Evolutionary conservation across 2,329 filamentous ascomycete genomes (phyloP).

Genomic region (Graphiopsis chlorocephala): DNA sequence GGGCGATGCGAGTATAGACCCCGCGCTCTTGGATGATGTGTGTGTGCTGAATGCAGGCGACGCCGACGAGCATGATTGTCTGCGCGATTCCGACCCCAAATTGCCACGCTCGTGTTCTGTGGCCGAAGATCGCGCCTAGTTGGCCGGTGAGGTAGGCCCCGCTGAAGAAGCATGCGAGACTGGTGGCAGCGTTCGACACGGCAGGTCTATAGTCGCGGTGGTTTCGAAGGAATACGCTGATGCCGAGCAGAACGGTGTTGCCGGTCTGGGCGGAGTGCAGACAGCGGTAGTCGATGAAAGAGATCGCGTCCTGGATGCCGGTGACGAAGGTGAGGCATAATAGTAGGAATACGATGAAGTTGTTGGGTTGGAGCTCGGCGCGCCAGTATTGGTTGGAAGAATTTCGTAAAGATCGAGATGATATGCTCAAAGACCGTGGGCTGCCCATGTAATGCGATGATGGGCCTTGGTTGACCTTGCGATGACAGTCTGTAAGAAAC

Average conservation of each 20-base stretch:
- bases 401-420: background rate
- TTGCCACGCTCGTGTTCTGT: constrained; percentile 50
- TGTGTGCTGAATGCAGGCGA: constrained; percentile 33
- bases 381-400: background rate
- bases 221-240: constrained; percentile 46
- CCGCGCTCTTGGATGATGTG: background rate
- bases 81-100: constrained; percentile 56
- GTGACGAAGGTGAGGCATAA: constrained; percentile 39
- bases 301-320: constrained; percentile 54
- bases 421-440: background rate
- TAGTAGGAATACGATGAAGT: constrained; percentile 33
- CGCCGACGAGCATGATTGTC: constrained; percentile 53
- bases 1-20: constrained; percentile 23
- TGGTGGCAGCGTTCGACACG: constrained; percentile 50
- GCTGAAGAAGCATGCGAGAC: constrained; percentile 55
- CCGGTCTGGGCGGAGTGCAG: constrained; percentile 66
- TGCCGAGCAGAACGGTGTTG: constrained; percentile 58
- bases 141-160: constrained; percentile 58
- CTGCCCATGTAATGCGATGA: background rate
- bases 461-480: background rate
- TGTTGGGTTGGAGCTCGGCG: constrained; percentile 15
- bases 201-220: constrained; percentile 18
- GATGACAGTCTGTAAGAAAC: background rate
- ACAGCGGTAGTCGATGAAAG: constrained; percentile 61
- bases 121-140: constrained; percentile 52